Base-by-base conservation (phyloP, 148 eudicot species). In the Cornus kousa region DNA sequence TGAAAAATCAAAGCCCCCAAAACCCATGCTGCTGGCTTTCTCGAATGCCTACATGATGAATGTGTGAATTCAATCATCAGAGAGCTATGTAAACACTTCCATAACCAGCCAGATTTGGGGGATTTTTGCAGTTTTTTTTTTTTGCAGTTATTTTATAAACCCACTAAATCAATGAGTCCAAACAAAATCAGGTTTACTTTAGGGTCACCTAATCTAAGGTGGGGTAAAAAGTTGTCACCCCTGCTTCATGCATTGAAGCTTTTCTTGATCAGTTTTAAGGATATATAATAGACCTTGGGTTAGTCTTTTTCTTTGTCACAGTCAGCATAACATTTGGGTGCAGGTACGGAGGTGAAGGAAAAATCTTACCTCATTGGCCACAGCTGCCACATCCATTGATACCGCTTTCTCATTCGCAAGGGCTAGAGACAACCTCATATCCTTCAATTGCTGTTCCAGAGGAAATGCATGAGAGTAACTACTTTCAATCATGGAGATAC, bases 361-460 rank as follows among this genome's bases (percentile, higher is more conserved):
- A 12, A 19, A 73, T n/a, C 14, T 43, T 78, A 95, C 99, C 96
- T 97, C 99, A 78, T 97, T 97, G 67, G 98, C 90, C 19, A 94
- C 98, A 82, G 99, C 99, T 62, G 99, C 97, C 53, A 92, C 90
- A 17, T 97, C 98, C 99, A 95, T 92, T 60, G 99, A 82, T 46
- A 95, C 92, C 5, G 98, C 90, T 72, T 86, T 91, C 77, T 89
- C 94, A 82, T 97, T 98, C 53, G 94, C 99, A 24, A 97, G 99
- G 66, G 98, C 93, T 77, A 97, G 90, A 65, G 99, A 98, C 88
- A 97, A 80, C 81, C 99, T 88, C 99, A 97, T 97, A 76, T 97
- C 99, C 74, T 97, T 97, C 84, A 94, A 98, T 82, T 97, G 99
- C 82, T 97, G 99, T 87, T 97, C 94, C 72, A 94, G 79, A 74